Percentiles rank a stretch among this genome's conserved stretches.
Evolutionary conservation across 495 filamentous ascomycete genomes (phyloP).

Genomic region (Xylaria flabelliformis): DNA sequence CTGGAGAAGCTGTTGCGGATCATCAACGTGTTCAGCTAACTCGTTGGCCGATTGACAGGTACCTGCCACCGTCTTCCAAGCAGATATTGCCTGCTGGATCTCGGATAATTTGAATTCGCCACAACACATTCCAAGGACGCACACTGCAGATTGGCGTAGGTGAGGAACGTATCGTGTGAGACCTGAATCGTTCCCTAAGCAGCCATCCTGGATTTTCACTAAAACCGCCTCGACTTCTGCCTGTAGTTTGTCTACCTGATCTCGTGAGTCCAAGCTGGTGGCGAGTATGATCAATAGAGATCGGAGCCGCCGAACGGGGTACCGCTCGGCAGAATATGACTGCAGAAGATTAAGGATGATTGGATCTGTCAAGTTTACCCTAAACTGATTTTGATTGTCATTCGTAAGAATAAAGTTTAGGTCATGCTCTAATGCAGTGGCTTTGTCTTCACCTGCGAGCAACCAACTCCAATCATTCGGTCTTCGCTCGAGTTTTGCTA

Average conservation of each 20-base stretch:
- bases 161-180: slow-evolving; percentile 62
- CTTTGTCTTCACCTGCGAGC: slow-evolving; percentile 51
- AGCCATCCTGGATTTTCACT: slow-evolving; percentile 36
- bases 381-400: slow-evolving; percentile 35
- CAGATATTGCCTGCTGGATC: slow-evolving; percentile 54
- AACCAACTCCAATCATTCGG: slow-evolving; percentile 53
- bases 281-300: slow-evolving; percentile 47
- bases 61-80: slow-evolving; percentile 61
- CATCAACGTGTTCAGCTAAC: slow-evolving; percentile 65
- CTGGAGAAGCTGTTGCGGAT: slow-evolving; percentile 62
- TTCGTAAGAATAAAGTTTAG: slow-evolving; percentile 49
- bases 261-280: slow-evolving; percentile 43
- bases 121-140: slow-evolving; percentile 62
- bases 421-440: slow-evolving; percentile 57
- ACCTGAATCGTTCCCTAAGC: slow-evolving; percentile 60
- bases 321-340: slow-evolving; percentile 49
- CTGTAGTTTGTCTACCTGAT: slow-evolving; percentile 41
- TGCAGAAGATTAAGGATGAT: slow-evolving; percentile 48
- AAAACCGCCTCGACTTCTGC: slow-evolving; percentile 49
- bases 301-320: slow-evolving; percentile 53
- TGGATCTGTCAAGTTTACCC: slow-evolving; percentile 44
- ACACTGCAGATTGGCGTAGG: slow-evolving; percentile 60
- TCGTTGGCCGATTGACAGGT: slow-evolving; percentile 55
- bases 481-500: slow-evolving; percentile 54
- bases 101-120: slow-evolving; percentile 53